Evolutionary conservation across 148 eudicot genomes (phyloP).

Genomic region (Spergularia marina): DNA sequence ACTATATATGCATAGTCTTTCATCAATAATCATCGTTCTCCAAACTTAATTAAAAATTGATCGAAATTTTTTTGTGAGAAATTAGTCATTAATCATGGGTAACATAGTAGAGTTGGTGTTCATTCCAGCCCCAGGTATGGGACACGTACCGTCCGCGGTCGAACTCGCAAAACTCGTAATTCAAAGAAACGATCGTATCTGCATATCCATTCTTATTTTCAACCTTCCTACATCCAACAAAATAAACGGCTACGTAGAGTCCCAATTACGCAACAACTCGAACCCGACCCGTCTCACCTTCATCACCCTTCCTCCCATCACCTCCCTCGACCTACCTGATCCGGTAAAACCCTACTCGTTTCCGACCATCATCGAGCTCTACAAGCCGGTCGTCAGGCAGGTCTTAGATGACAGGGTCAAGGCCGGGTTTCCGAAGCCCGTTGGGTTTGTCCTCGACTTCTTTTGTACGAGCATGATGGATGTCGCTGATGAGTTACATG

Average conservation of each 20-base stretch:
- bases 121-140: conserved; percentile 45
- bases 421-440: neutral
- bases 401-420: conserved; percentile 5
- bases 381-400: conserved; percentile 22
- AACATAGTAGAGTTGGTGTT: conserved; percentile 36
- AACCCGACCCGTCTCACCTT: conserved; percentile 13
- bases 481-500: neutral
- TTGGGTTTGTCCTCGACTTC: conserved; percentile 21
- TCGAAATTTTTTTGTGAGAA: too few species aligned
- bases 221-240: conserved; percentile 14
- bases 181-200: conserved; percentile 31
- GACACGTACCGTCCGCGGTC: conserved; percentile 42
- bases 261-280: conserved; percentile 21
- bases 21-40: too few species aligned
- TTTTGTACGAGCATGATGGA: conserved; percentile 1
- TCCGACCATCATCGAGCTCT: neutral
- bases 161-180: conserved; percentile 47
- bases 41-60: too few species aligned
- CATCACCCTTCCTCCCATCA: conserved; percentile 17
- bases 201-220: conserved; percentile 36
- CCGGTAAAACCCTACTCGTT: neutral
- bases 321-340: neutral
- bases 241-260: conserved; percentile 16
- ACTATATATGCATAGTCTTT: too few species aligned
- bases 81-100: neutral